Evolutionary conservation across 2,329 filamentous ascomycete genomes (phyloP).

Genomic region (Phaeosphaeriaceae sp.): DNA sequence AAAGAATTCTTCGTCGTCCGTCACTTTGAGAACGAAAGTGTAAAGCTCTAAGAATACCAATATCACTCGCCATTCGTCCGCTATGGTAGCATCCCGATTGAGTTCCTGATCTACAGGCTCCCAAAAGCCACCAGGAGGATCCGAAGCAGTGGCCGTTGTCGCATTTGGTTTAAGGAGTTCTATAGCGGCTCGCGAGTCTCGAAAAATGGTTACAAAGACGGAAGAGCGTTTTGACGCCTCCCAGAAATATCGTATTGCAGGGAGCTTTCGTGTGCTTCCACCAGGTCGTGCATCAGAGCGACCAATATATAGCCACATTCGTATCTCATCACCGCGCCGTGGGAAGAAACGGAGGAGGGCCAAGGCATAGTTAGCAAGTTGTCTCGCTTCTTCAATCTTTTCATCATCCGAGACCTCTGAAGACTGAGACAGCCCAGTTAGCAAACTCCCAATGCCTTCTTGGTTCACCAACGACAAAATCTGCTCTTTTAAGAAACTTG

Average conservation of each 20-base stretch:
- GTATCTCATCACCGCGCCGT: conserved; percentile 80
- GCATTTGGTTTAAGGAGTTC: conserved; percentile 58
- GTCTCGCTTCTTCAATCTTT: conserved; percentile 66
- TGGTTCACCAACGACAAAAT: conserved; percentile 76
- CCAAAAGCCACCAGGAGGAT: conserved; percentile 32
- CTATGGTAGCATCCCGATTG: conserved; percentile 50
- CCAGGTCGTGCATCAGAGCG: conserved; percentile 58
- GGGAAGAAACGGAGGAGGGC: conserved; percentile 88
- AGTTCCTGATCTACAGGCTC: conserved; percentile 41
- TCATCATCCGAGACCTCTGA: conserved; percentile 45
- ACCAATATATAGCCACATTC: conserved; percentile 90
- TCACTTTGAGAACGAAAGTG: conserved; percentile 87
- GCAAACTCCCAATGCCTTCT: conserved; percentile 71
- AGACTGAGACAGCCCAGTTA: conserved; percentile 53
- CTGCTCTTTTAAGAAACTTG: conserved; percentile 66
- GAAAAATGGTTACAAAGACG: conserved; percentile 63
- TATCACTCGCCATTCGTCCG: conserved; percentile 84
- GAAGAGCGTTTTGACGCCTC: conserved; percentile 64
- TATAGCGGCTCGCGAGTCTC: conserved; percentile 65
- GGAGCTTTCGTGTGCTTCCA: conserved; percentile 52
- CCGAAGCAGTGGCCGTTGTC: conserved; percentile 5
- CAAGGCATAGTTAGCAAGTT: conserved; percentile 84
- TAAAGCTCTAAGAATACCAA: conserved; percentile 94
- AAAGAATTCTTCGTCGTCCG: conserved; percentile 96
- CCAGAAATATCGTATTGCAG: conserved; percentile 87